Evolutionary conservation across 2,329 filamentous ascomycete species (phyloP).

Genomic region (Aschersonia sp.): DNA sequence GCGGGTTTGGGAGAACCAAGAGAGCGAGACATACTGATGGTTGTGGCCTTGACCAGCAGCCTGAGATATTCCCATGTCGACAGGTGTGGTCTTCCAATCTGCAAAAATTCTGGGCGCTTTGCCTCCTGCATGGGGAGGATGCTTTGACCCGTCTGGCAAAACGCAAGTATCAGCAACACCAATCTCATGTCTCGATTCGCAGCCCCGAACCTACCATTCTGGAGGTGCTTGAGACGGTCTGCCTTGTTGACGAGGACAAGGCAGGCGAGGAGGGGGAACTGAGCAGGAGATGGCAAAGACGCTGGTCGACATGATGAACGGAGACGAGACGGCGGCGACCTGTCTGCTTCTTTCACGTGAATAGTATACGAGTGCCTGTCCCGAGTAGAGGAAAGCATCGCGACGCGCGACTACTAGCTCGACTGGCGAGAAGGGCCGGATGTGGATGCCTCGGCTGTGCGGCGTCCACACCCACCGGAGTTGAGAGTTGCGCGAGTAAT

Average conservation of each 20-base stretch:
- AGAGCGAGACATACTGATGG: constrained; percentile 1
- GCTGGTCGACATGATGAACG: no score
- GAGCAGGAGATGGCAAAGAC: no score
- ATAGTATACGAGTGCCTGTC: no score
- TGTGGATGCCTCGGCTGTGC: background rate
- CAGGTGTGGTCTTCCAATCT: constrained; percentile 2
- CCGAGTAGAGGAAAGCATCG: no score
- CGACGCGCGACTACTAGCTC: background rate
- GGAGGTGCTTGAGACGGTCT: no score
- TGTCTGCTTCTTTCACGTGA: no score
- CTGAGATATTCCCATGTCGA: constrained; percentile 2
- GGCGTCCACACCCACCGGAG: background rate
- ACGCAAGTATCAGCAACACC: background rate
- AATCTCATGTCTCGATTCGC: background rate
- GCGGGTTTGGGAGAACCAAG: background rate
- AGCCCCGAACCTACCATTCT: background rate
- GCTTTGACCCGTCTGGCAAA: constrained; percentile 1
- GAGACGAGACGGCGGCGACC: no score
- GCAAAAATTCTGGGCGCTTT: background rate
- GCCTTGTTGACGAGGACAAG: no score
- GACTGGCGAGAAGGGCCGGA: background rate
- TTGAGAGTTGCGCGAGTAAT: background rate
- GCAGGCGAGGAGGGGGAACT: no score
- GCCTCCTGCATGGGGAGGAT: background rate
- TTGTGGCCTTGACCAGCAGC: constrained; percentile 3